Evolutionary conservation across 805 yeast genomes (phyloP), one percentile per base, ranked within the genome.

Genomic region (Cyberlindnera subsufficiens): DNA sequence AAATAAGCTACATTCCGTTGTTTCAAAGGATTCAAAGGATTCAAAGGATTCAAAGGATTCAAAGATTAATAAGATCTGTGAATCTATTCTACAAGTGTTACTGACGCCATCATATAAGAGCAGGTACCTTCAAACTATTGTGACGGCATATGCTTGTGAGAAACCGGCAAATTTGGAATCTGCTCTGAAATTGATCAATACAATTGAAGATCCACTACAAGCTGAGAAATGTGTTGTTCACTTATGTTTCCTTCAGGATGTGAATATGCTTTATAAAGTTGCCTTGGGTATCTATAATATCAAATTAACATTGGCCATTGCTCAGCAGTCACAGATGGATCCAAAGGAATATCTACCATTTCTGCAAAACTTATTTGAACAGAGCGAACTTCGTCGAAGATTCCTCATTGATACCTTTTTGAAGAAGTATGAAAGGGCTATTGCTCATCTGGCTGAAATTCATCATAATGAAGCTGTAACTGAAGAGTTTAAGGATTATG

Each of bases 271-370:
- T 17, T 93, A 91, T 64, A 74, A 80, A 38, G 80, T 82, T 16
- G 85, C 97, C 0, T 72, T 93, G 44, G 84, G 95, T 2, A 67
- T 85, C 17, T 93, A 93, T 56, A 84, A 93, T 59, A 80, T 93
- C 34, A 80, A 81, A 43, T 68, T 91, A 54, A 78, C 98, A 0
- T 71, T 93, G 44, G 72, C 75, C 11, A 81, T 93, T 45, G 99
- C 99, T 0, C 98, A 95, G 60, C 93, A 89, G 57, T 89, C 97
- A 0, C 98, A 91, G 63, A 90, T 84, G 72, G 99, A 93, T 66
- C 99, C 99, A 19, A 88, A 90, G 56, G 99, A 93, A 63, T 93
- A 93, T 54, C 67, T 93, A 40, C 96, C 99, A 40, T 93, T 93
- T 63, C 71, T 93, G 51, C 96, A 88, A 56, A 74, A 80, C 38